Base-by-base conservation (phyloP, 2,329 filamentous ascomycete species). In the Botrytis medusae region DNA sequence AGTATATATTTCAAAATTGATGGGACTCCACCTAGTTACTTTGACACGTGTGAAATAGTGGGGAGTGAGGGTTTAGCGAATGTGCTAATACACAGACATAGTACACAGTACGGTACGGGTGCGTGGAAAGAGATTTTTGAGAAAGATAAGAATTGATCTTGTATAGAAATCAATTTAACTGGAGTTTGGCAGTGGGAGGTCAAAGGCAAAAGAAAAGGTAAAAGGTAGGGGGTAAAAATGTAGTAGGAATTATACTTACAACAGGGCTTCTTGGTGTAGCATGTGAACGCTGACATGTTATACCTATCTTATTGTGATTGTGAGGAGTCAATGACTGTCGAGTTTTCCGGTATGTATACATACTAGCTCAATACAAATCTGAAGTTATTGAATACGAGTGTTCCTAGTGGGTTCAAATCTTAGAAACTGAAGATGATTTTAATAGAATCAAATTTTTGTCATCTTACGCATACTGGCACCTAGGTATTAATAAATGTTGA, bases 1-100 rank as follows among this genome's bases (percentile, higher is more conserved):
- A 12, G 0, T 29, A 67, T 40, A 54, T 54, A 0, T 14, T 40
- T n/a, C 2, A 20, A 42, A 4, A 0, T 7, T 7, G 4, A 3
- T 1, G 0, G 18, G 20, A n/a, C 37, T n/a, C 61, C 61, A 63
- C 61, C 32, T 44, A 9, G 16, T 32, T 44, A 6, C 8, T 29
- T 20, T 42, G 61, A n/a, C 2, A n/a, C 25, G 12, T 16, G 16
- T 63, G 14, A 40, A 2, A 37, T n/a, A 20, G 34, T 44, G 61
- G 61, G 5, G 37, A 29, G n/a, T 25, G 12, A 37, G 34, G 2
- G 14, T 16, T 61, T 40, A 25, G 32, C 57, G 57, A 61, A 37
- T 25, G 22, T 61, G 10, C 22, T 22, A 10, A 60, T 60, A 14
- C 3, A 48, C 22, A 25, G 46, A 51, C 46, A 51, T 14, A 5